These are phyloP conservation scores for Knoxia roxburghii DNA, from an alignment of 257 asterid genomes.

Conservation along the genomic window DNA sequence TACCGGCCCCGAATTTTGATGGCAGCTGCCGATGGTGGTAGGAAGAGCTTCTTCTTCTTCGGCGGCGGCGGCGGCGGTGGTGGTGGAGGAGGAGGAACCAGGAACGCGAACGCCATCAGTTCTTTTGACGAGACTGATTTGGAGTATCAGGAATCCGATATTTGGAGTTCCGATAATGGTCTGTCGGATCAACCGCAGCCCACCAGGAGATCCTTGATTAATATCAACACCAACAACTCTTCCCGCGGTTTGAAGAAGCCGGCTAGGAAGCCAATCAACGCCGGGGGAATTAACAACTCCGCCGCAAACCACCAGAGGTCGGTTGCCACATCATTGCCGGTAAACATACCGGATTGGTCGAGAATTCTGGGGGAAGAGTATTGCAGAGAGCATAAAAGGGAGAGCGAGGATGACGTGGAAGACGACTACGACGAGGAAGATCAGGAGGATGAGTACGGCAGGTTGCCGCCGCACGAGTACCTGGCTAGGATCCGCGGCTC, in stretches of 20 bases:
- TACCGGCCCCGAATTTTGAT: slow-evolving; percentile 25
- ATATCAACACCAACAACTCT: slow-evolving; percentile 11
- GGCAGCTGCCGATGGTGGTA: slow-evolving; percentile 35
- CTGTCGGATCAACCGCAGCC: slow-evolving; percentile 12
- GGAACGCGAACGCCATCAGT: slow-evolving; percentile 13
- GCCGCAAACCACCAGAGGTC: not conserved
- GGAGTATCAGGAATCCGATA: slow-evolving; percentile 64
- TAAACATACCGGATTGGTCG: slow-evolving; percentile 79
- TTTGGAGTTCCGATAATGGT: slow-evolving; percentile 37
- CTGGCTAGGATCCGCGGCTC: slow-evolving; percentile 67
- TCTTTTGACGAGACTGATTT: slow-evolving; percentile 20
- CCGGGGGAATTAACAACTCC: not conserved
- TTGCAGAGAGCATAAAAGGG: slow-evolving; percentile 25
- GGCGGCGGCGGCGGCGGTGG: slow-evolving; percentile 1
- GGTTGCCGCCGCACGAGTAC: slow-evolving; percentile 84
- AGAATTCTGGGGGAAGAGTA: slow-evolving; percentile 57
- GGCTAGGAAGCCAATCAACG: slow-evolving; percentile 18
- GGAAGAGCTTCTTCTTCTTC: slow-evolving; percentile 41
- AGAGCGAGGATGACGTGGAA: slow-evolving; percentile 14
- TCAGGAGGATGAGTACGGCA: slow-evolving; percentile 27
- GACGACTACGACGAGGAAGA: slow-evolving; percentile 24
- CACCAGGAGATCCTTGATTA: slow-evolving; percentile 14
- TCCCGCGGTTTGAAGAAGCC: slow-evolving; percentile 34
- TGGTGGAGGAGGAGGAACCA: not conserved
- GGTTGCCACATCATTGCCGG: slow-evolving; percentile 48